Evolutionary conservation across 164 flowering plant genomes (phyloP).

Genomic region (Magnolia sinica): DNA sequence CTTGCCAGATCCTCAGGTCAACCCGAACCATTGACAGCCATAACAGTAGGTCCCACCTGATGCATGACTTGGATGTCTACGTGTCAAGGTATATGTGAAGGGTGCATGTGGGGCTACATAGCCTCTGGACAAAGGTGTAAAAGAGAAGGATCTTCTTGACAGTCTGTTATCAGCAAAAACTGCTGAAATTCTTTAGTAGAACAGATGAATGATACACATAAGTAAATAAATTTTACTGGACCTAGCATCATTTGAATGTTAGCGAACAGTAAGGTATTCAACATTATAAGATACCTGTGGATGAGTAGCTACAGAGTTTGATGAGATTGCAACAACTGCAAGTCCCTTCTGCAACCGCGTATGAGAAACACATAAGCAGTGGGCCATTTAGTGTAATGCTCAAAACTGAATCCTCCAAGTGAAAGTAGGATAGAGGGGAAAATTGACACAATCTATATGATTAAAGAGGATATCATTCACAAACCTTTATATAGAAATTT

Average conservation of each 20-base stretch:
- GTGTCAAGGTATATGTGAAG: no score
- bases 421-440: neutral
- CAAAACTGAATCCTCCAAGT: neutral
- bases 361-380: neutral
- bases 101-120: no score
- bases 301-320: conserved; percentile 74
- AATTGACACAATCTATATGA: neutral
- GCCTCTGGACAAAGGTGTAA: no score
- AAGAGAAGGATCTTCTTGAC: neutral
- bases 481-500: conserved; percentile 74
- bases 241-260: no score
- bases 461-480: neutral
- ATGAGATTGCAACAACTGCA: conserved; percentile 86
- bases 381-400: neutral
- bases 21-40: no score
- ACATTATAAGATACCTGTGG: conserved; percentile 60
- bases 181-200: no score
- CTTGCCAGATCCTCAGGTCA: no score
- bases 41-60: no score
- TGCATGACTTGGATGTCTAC: no score
- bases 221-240: no score
- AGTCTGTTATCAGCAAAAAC: neutral
- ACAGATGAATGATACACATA: no score
- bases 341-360: conserved; percentile 75
- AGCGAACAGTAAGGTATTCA: no score